Evolutionary conservation across 2,329 filamentous ascomycete genomes (phyloP).

Genomic region (Tolypocladium album): DNA sequence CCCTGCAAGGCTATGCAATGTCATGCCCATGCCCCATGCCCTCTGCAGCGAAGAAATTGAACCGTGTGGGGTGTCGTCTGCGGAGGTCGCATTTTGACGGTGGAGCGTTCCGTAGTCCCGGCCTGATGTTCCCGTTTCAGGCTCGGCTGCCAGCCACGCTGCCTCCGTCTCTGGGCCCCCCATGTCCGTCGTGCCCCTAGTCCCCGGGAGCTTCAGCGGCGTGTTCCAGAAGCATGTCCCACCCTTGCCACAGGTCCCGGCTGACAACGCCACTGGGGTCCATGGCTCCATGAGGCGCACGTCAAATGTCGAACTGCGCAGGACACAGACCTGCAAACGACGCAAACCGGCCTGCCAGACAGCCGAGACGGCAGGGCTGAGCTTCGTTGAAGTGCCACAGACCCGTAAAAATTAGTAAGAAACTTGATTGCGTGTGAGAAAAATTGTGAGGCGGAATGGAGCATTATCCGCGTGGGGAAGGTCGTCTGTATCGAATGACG

Average conservation of each 20-base stretch:
- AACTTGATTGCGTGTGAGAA: not conserved
- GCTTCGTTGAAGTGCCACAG: too few species aligned
- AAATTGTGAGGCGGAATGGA: not conserved
- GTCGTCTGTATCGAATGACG: not conserved
- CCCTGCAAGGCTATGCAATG: not conserved
- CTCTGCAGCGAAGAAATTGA: not conserved
- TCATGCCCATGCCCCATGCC: too few species aligned
- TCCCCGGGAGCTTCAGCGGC: not conserved
- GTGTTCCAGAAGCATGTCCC: not conserved
- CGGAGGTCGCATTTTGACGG: not conserved
- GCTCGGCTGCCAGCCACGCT: not conserved
- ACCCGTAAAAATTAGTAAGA: not conserved
- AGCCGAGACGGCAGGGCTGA: too few species aligned
- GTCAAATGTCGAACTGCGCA: not conserved
- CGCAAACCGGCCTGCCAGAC: not conserved
- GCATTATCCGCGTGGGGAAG: not conserved
- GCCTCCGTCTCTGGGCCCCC: not conserved
- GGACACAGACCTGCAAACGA: not conserved
- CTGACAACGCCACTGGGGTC: not conserved
- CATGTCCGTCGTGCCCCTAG: not conserved
- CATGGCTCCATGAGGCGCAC: not conserved
- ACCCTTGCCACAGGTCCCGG: not conserved
- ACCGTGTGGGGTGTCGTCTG: not conserved
- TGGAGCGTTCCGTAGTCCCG: not conserved
- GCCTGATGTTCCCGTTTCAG: slow-evolving; percentile 1